Evolutionary conservation across 2,329 filamentous ascomycete genomes (phyloP).

Genomic region (Arthroderma uncinatum): DNA sequence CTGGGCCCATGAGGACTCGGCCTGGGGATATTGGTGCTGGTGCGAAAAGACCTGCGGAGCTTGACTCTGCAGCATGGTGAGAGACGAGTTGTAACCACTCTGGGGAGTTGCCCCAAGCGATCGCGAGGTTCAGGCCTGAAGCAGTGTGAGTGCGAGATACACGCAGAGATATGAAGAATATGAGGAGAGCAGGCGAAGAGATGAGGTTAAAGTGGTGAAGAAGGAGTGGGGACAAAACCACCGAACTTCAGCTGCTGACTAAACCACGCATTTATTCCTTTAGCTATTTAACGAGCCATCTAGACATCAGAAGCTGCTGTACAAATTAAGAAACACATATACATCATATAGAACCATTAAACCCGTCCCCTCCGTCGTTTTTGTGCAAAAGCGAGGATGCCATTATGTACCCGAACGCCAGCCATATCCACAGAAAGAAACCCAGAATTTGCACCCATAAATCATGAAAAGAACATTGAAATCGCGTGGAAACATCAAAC

Average conservation of each 20-base stretch:
- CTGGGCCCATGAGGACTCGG: constrained; percentile 36
- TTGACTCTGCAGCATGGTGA: constrained; percentile 39
- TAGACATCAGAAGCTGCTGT: too few species aligned
- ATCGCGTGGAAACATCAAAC: not conserved
- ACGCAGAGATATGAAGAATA: not conserved
- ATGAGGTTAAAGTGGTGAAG: not conserved
- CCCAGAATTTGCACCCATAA: not conserved
- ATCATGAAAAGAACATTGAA: not conserved
- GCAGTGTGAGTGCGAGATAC: not conserved
- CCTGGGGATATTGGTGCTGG: constrained; percentile 43
- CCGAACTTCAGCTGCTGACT: not conserved
- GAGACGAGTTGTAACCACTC: constrained; percentile 18
- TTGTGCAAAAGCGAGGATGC: not conserved
- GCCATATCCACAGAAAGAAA: not conserved
- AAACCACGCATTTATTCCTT: not conserved
- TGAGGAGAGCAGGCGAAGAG: not conserved
- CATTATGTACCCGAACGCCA: not conserved
- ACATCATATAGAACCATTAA: not conserved
- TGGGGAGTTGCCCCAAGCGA: constrained; percentile 17
- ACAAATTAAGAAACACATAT: not conserved
- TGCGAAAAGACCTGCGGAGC: constrained; percentile 53
- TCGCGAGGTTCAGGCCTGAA: not conserved
- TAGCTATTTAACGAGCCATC: not conserved
- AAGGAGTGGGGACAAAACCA: not conserved
- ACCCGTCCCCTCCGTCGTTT: not conserved